Percentiles rank a stretch among this genome's conserved stretches.
These are phyloP conservation scores for Penicillium paradoxum DNA, from an alignment of 495 filamentous ascomycete species.

Conservation along the genomic window DNA sequence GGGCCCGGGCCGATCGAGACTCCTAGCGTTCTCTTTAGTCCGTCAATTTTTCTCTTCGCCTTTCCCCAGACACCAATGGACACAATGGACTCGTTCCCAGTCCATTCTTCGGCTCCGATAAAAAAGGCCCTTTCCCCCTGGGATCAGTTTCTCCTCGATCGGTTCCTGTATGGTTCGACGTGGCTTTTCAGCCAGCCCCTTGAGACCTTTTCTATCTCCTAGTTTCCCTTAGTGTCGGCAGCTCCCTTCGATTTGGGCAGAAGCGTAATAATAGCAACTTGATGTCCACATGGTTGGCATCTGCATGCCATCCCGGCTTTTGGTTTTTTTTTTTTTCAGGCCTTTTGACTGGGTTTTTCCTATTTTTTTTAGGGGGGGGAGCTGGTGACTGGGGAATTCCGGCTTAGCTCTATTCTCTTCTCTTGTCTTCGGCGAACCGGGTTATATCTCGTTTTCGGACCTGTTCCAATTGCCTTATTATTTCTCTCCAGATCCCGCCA, in stretches of 20 bases:
- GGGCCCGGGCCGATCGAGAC: constrained; percentile 18
- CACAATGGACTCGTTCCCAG: too few species aligned
- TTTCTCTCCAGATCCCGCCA: constrained; percentile 22
- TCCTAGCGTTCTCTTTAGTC: neutral
- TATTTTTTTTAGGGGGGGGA: too few species aligned
- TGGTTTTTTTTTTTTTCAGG: constrained; percentile 2
- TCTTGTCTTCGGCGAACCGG: constrained; percentile 2
- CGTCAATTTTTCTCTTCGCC: neutral
- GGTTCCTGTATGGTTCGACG: neutral
- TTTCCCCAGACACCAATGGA: constrained; percentile 12
- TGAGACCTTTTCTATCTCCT: neutral
- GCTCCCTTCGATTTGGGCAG: neutral
- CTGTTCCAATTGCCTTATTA: constrained; percentile 8
- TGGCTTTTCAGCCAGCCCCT: constrained; percentile 8
- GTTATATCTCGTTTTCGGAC: neutral
- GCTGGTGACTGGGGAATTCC: too few species aligned
- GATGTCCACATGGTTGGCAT: constrained; percentile 44
- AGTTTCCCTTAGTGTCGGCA: neutral
- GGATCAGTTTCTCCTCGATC: neutral
- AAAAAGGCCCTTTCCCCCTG: neutral
- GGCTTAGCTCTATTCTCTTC: neutral
- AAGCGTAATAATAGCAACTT: constrained; percentile 6
- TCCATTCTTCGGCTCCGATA: constrained; percentile 21
- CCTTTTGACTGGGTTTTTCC: neutral
- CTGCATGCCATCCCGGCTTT: constrained; percentile 28